These are phyloP conservation scores for Nemania sp. DNA, from an alignment of 2,329 filamentous ascomycete genomes.

Conservation along the genomic window DNA sequence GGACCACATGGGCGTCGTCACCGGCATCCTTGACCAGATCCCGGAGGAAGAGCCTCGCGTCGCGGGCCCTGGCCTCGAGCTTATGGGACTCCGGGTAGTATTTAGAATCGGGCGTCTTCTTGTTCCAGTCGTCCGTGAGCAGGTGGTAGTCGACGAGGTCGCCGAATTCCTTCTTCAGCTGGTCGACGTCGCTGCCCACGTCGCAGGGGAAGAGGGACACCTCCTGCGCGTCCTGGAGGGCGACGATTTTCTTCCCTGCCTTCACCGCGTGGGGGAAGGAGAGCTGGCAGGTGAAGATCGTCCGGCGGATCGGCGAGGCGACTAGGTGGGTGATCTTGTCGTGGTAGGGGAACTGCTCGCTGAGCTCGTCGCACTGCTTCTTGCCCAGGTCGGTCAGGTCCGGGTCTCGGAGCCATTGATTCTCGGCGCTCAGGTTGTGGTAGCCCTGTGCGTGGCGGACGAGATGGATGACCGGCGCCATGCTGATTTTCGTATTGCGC, in stretches of 20 bases:
- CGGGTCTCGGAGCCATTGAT: slow-evolving; percentile 77
- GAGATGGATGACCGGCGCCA: slow-evolving; percentile 64
- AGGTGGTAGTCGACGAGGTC: slow-evolving; percentile 64
- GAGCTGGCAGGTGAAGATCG: slow-evolving; percentile 75
- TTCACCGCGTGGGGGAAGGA: slow-evolving; percentile 65
- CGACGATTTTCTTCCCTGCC: slow-evolving; percentile 57
- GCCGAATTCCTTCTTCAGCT: slow-evolving; percentile 64
- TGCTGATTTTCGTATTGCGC: slow-evolving; percentile 31
- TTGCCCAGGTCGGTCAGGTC: slow-evolving; percentile 76
- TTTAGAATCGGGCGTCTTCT: slow-evolving; percentile 57
- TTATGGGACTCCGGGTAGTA: slow-evolving; percentile 56
- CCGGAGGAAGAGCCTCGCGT: slow-evolving; percentile 63
- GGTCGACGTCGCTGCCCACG: slow-evolving; percentile 63
- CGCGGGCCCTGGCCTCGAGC: slow-evolving; percentile 64
- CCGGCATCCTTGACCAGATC: slow-evolving; percentile 47
- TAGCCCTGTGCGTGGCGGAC: slow-evolving; percentile 78
- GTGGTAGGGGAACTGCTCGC: slow-evolving; percentile 66
- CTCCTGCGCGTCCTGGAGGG: slow-evolving; percentile 79
- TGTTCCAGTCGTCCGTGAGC: slow-evolving; percentile 71
- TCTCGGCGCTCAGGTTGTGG: slow-evolving; percentile 75
- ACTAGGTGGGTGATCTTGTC: slow-evolving; percentile 69
- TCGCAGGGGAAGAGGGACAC: slow-evolving; percentile 76
- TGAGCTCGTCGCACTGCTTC: slow-evolving; percentile 71
- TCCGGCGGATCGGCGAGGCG: slow-evolving; percentile 79
- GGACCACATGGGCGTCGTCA: slow-evolving; percentile 66